Conservation (phyloP, 2,329 filamentous ascomycete species). For the Ascomycota sp. region DNA sequence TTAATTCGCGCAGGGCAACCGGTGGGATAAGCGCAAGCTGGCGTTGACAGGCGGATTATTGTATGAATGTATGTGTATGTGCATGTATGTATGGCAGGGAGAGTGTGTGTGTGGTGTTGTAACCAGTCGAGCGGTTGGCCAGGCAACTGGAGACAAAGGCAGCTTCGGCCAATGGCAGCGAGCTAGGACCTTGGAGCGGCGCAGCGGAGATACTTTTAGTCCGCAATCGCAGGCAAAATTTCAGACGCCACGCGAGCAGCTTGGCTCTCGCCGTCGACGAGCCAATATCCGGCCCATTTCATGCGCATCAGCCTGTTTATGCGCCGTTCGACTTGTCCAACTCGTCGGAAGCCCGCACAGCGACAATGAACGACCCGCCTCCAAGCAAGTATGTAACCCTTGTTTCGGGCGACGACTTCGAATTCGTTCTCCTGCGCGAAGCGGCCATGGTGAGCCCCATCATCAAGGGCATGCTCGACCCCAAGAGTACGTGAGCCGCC, state of each 20-base stretch:
- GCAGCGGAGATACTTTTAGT: neutral
- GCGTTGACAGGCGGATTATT: neutral
- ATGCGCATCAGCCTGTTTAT: neutral
- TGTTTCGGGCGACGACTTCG: slow-evolving; percentile 51
- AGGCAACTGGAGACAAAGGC: neutral
- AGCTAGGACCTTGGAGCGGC: neutral
- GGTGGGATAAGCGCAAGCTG: neutral
- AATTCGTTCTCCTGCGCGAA: slow-evolving; percentile 52
- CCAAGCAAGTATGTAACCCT: slow-evolving; percentile 53
- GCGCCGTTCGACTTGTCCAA: neutral
- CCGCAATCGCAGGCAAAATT: neutral
- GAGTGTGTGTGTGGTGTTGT: no score
- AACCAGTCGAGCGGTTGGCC: neutral
- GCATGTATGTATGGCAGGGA: no score
- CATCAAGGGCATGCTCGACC: slow-evolving; percentile 54
- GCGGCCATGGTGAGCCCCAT: slow-evolving; percentile 46
- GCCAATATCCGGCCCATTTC: neutral
- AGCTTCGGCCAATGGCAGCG: neutral
- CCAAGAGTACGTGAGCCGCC: slow-evolving; percentile 26
- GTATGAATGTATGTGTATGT: no score
- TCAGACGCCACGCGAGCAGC: neutral
- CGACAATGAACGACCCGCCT: slow-evolving; percentile 7
- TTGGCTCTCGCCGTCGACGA: no score
- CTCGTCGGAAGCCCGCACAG: neutral
- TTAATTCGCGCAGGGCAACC: slow-evolving; percentile 1